These are phyloP conservation scores for Daldinia sp. DNA, from an alignment of 2,329 filamentous ascomycete genomes.

Conservation along the genomic window DNA sequence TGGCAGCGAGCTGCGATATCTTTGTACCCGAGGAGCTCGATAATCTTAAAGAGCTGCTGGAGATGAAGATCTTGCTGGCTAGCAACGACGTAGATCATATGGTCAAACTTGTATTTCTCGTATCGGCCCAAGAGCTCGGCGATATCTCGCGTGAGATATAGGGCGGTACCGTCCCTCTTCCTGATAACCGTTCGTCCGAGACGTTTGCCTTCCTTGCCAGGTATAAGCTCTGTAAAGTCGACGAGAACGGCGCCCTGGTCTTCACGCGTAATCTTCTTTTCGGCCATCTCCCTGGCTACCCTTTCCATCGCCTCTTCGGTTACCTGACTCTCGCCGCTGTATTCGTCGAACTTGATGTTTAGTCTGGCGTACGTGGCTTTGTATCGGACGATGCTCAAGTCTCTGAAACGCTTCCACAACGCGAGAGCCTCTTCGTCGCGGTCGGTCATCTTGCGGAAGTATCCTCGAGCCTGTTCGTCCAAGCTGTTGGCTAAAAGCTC, in stretches of 20 bases:
- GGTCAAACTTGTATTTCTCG: constrained; percentile 70
- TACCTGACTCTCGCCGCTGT: constrained; percentile 79
- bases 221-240: constrained; percentile 73
- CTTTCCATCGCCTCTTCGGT: constrained; percentile 71
- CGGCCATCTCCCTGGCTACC: constrained; percentile 67
- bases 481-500: constrained; percentile 55
- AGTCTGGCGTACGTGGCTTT: constrained; percentile 66
- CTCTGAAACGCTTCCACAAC: constrained; percentile 66
- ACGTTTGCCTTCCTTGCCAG: constrained; percentile 72
- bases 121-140: constrained; percentile 74
- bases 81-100: constrained; percentile 83
- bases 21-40: constrained; percentile 73
- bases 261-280: constrained; percentile 72
- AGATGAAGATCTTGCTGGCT: constrained; percentile 77
- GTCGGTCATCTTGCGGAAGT: constrained; percentile 69
- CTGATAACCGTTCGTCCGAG: constrained; percentile 75
- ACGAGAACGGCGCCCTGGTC: constrained; percentile 77
- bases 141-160: constrained; percentile 82
- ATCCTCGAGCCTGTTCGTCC: constrained; percentile 64
- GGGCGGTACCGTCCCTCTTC: constrained; percentile 77
- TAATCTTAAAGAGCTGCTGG: constrained; percentile 78
- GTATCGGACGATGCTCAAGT: constrained; percentile 67
- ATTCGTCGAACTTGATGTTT: constrained; percentile 69
- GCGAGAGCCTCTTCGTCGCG: constrained; percentile 63
- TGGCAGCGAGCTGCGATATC: constrained; percentile 74